phyloP scores from a whole-genome alignment of 1,284 basidiomycete species.

The Malassezia slooffiae region DNA sequence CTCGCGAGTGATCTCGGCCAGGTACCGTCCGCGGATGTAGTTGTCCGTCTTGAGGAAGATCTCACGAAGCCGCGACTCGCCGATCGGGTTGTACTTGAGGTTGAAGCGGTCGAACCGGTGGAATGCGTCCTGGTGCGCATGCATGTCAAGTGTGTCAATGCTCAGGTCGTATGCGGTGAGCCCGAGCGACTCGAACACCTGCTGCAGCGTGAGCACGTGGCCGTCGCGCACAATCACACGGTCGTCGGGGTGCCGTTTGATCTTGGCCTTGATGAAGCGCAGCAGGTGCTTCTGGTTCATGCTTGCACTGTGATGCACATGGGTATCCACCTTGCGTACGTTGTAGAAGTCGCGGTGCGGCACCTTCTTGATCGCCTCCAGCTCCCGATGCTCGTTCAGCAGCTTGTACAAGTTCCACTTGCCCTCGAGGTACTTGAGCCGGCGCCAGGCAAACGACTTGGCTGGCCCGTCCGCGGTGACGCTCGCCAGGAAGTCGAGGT shows the following conservation, averaged over 20 bases:
- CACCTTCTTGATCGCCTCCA: constrained; percentile 84
- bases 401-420: constrained; percentile 91
- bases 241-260: constrained; percentile 78
- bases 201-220: constrained; percentile 70
- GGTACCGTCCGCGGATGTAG: constrained; percentile 60
- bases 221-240: constrained; percentile 91
- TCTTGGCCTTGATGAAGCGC: constrained; percentile 96
- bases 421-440: constrained; percentile 83
- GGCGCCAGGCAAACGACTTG: constrained; percentile 86
- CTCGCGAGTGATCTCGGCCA: constrained; percentile 90
- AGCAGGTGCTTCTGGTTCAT: constrained; percentile 99
- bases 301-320: constrained; percentile 93
- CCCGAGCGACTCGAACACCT: constrained; percentile 91
- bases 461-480: constrained; percentile 80
- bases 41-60: constrained; percentile 99
- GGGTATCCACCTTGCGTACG: constrained; percentile 88
- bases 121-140: constrained; percentile 92
- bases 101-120: constrained; percentile 73
- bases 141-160: constrained; percentile 99
- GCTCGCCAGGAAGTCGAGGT: constrained; percentile 65
- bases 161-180: constrained; percentile 94
- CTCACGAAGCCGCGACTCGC: constrained; percentile 84
- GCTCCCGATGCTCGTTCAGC: constrained; percentile 84
- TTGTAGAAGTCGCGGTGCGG: constrained; percentile 85
- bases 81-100: constrained; percentile 73